Base-by-base conservation (phyloP, 352 stramenopile species). In the Phytophthora sojae region DNA sequence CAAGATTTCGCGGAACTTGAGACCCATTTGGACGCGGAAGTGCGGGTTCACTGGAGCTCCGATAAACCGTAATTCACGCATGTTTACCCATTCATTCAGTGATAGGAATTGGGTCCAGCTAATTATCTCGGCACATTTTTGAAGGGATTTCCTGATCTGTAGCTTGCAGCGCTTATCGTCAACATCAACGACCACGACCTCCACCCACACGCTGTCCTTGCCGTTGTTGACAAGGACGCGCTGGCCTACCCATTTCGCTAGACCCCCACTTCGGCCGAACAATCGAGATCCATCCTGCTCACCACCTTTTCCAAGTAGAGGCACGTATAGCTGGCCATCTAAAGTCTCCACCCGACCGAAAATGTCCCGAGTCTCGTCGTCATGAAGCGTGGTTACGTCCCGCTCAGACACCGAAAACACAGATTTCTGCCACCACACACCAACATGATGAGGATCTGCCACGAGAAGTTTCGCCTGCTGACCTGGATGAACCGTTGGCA, bases 401-500 rank as follows among this genome's bases (percentile, higher is more conserved):
- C 82, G 59, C 26, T 92, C 80, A 0, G 83, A 85, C 1, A 80
- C 65, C 6, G 79, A 81, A 39, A 85, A 70, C 6, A 92, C 68
- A 0, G 80, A 71, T 35, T 91, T 92, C 37, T 89, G 83, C 84
- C 83, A 92, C 84, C 86, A 94, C 2, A 94, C 57, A 1, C 86
- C 86, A 3, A 91, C 61, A 8, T 81, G 45, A 17, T 64, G 69
- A 9, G 75, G 52, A 64, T 94, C 84, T 4, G 85, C 82, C 6
- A 94, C 83, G 6, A 94, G 67, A 19, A 92, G 51, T 23, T 83
- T 82, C 3, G 78, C 57, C 19, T 75, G 67, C 30, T 90, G 83
- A 2, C 77, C 81, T 6, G 73, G 30, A 26, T 73, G 61, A 19
- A 60, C 65, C 12, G 69, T 59, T 11, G 82, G 85, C 11, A 91